Base-by-base conservation (phyloP, 352 stramenopile species). In the Aphanomyces invadans region DNA sequence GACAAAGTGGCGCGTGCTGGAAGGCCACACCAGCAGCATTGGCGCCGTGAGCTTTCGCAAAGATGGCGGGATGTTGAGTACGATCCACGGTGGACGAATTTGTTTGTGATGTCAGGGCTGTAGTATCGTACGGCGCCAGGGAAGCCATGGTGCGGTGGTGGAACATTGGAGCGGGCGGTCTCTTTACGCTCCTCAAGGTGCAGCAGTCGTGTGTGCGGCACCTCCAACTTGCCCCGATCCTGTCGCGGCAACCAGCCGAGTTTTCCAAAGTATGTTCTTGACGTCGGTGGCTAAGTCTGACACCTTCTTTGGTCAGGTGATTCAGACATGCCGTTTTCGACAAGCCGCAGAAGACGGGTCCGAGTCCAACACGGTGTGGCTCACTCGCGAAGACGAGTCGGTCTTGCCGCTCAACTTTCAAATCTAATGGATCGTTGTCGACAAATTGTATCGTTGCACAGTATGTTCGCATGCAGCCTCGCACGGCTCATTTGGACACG, bases 171-270 rank as follows among this genome's bases (percentile, higher is more conserved):
- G 87, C 83, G 26, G 79, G 79, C 3, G 83, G 83, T 0, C 61
- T 94, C 4, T 91, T 94, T 52, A 83, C 83, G 2, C 90, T 94
- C 79, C 75, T 94, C 51, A 91, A 91, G 74, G 89, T 94, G 74
- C 85, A 94, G 46, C 85, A 94, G 64, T 89, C 83, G 19, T 94
- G 85, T 68, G 74, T 94, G 26, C 90, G 90, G 49, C 83, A 94
- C 54, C 79, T 91, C 72, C 89, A 89, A 66, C 69, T 94, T 4
- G 68, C 44, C 62, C 69, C 45, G 73, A 83, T 19, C 74, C 73
- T 1, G 79, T 78, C 0, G 89, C 77, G 46, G 74, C 80, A n/a
- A n/a, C n/a, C 1, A 77, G 84, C 49, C 25, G 53, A 70, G 25
- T 49, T 61, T 31, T 23, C 52, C 46, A 60, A 56, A 42, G 51